Base-by-base conservation (phyloP, 495 filamentous ascomycete genomes). In the Penicillium verhagenii region DNA sequence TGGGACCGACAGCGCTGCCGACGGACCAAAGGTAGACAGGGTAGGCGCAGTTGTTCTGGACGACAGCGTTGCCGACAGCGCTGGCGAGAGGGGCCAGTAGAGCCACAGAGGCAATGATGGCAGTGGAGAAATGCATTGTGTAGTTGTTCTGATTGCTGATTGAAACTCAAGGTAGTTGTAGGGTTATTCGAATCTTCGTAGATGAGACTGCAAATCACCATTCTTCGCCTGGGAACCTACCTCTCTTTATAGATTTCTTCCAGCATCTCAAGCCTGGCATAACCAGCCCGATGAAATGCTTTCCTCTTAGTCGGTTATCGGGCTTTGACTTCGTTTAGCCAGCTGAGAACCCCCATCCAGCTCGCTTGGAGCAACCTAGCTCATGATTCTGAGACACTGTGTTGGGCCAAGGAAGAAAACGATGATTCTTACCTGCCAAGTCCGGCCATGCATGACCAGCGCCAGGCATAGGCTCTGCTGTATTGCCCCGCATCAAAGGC, bases 11-110 rank as follows among this genome's bases (percentile, higher is more conserved):
- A n/a, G 68, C 50, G 50, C 61, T 53, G 47, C 79, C 82, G 39
- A 85, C 82, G 11, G 80, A 81, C 81, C 81, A 84, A 52, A 83
- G 61, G 57, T 82, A 80, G 39, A 83, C 72, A 23, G 72, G 55
- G 49, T 43, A 28, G 52, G 50, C 13, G 71, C 79, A 84, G 47
- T 75, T 74, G 69, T 85, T 85, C 51, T 68, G 52, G 9, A 85
- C 79, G 46, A 72, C 50, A 46, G 82, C 82, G 45, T 69, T 66
- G 61, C 81, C 80, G 42, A 79, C 63, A 39, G 82, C 79, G 39
- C 57, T 66, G 46, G 56, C 66, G 9, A 73, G 49, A 10, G 72
- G 63, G 21, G 64, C 53, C 25, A 77, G 50, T 8, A 64, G 59
- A 24, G 58, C 47, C 19, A 70, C 42, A 9, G 66, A 59, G 56